These are phyloP conservation scores for Lanmaoa rubissima DNA, from an alignment of 768 basidiomycete species.

Conservation along the genomic window DNA sequence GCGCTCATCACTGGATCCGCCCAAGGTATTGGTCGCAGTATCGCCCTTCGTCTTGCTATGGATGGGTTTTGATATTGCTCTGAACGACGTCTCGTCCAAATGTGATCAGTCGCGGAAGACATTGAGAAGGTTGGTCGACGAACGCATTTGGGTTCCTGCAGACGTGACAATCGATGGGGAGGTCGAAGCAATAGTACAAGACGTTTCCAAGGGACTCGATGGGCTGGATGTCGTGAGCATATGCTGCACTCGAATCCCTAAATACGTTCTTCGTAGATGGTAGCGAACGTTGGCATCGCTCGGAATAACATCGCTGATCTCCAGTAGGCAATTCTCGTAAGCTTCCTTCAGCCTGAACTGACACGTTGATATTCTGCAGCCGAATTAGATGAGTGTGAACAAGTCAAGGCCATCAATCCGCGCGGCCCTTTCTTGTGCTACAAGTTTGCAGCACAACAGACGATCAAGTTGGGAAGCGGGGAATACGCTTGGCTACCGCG, in stretches of 20 bases:
- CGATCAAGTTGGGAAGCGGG: conserved; percentile 37
- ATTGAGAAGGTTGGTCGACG: conserved; percentile 21
- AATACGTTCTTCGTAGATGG: conserved; percentile 1
- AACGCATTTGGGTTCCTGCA: conserved; percentile 14
- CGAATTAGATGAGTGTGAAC: conserved; percentile 31
- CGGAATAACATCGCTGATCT: background rate
- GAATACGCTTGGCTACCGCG: background rate
- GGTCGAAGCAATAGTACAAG: conserved; percentile 39
- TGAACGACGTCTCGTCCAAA: conserved; percentile 26
- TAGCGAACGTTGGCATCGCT: conserved; percentile 8
- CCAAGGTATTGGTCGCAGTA: conserved; percentile 24
- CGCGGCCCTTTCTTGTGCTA: conserved; percentile 60
- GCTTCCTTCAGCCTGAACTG: background rate
- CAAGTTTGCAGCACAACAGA: conserved; percentile 57
- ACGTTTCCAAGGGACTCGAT: conserved; percentile 30
- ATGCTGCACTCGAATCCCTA: too few species aligned
- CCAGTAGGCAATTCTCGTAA: background rate
- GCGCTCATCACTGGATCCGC: conserved; percentile 30
- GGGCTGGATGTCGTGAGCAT: background rate
- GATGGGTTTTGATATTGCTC: conserved; percentile 22
- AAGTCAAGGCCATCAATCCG: conserved; percentile 46
- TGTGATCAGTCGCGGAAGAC: conserved; percentile 11
- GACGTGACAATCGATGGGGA: conserved; percentile 42
- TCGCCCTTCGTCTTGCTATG: conserved; percentile 12
- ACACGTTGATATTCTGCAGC: background rate